Percentiles rank a stretch among this genome's conserved stretches.
These are phyloP conservation scores for Aspergillaceae sp. DNA, from an alignment of 2,329 filamentous ascomycete species.

Conservation along the genomic window DNA sequence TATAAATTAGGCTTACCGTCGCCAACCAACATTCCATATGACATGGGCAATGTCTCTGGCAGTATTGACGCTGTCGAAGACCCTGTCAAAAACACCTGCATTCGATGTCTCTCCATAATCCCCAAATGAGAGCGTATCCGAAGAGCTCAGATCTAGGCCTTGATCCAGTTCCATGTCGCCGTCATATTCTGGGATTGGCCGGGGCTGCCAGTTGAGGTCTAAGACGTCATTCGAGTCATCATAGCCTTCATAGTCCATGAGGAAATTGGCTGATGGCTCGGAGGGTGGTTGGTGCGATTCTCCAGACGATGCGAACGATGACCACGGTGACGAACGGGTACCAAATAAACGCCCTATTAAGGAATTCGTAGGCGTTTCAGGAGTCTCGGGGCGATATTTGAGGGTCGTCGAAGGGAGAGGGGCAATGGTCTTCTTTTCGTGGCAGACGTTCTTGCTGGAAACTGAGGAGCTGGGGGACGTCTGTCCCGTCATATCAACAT, in stretches of 20 bases:
- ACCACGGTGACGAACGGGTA: slow-evolving; percentile 34
- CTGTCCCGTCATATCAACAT: slow-evolving; percentile 68
- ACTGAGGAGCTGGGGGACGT: slow-evolving; percentile 46
- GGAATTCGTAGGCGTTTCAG: slow-evolving; percentile 44
- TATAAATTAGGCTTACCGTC: slow-evolving; percentile 31
- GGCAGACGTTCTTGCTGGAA: slow-evolving; percentile 48
- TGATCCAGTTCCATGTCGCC: slow-evolving; percentile 45
- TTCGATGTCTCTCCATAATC: slow-evolving; percentile 60
- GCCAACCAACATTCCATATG: slow-evolving; percentile 60
- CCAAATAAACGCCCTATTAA: slow-evolving; percentile 29
- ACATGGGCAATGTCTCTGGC: slow-evolving; percentile 57
- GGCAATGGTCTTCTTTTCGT: slow-evolving; percentile 75
- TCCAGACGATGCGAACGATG: slow-evolving; percentile 70
- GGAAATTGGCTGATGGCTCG: slow-evolving; percentile 56
- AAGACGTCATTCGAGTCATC: slow-evolving; percentile 36
- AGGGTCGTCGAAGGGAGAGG: slow-evolving; percentile 80
- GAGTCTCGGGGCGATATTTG: slow-evolving; percentile 72
- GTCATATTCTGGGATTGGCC: slow-evolving; percentile 23
- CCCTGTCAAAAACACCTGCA: slow-evolving; percentile 63
- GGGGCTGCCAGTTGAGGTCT: slow-evolving; percentile 39
- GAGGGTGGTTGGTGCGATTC: slow-evolving; percentile 65
- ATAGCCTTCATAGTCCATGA: slow-evolving; percentile 52
- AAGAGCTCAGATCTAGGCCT: slow-evolving; percentile 68
- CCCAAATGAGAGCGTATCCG: slow-evolving; percentile 86
- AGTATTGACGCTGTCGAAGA: slow-evolving; percentile 68